Evolutionary conservation across 208 protist species (phyloP).

Genomic region (Leishmania amazonensis): DNA sequence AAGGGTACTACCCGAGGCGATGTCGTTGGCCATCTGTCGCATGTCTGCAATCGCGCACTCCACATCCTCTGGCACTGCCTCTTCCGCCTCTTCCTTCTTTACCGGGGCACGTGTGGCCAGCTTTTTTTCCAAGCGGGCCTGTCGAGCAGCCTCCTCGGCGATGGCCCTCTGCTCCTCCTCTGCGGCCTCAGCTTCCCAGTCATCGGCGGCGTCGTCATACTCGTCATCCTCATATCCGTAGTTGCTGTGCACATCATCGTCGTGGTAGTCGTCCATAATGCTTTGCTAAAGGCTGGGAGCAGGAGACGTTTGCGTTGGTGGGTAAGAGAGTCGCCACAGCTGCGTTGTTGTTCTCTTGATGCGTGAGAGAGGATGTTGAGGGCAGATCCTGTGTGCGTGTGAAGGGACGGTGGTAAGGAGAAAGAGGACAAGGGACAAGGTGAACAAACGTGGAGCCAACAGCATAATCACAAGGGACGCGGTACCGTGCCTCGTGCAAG

Average conservation of each 20-base stretch:
- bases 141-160: conserved; percentile 49
- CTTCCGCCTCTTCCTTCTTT: conserved; percentile 39
- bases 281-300: conserved; percentile 3
- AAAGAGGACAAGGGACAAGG: neutral
- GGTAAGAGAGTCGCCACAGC: neutral
- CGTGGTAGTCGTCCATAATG: conserved; percentile 30
- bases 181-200: conserved; percentile 82
- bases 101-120: conserved; percentile 57
- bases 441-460: neutral
- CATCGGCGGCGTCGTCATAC: conserved; percentile 82
- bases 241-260: conserved; percentile 45
- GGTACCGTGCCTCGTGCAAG: neutral
- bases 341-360: neutral
- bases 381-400: neutral
- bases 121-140: conserved; percentile 63
- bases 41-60: conserved; percentile 54
- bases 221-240: conserved; percentile 46
- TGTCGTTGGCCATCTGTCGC: conserved; percentile 60
- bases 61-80: conserved; percentile 57
- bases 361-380: neutral
- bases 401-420: neutral
- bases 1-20: conserved; percentile 35
- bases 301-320: neutral
- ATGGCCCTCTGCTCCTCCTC: conserved; percentile 63
- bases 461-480: neutral